Base-by-base conservation (phyloP, 1,284 basidiomycete genomes). In the Ceratobasidium sp. region DNA sequence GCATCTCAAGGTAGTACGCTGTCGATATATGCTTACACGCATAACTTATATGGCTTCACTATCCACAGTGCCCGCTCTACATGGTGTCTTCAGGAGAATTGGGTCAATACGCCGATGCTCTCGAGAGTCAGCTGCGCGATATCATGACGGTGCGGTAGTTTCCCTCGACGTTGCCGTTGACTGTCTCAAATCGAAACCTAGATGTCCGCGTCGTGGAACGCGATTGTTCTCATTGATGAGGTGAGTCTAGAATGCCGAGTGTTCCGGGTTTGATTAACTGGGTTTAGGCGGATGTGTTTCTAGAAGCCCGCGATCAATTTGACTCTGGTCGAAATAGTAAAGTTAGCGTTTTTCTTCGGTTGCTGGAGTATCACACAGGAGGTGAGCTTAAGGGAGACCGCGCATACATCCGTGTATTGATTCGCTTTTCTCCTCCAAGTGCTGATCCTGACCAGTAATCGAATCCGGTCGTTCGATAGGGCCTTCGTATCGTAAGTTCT, bases 151-250 rank as follows among this genome's bases (percentile, higher is more conserved):
- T 70, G 26, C 46, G 46, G 1, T 2, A 20, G 33, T 20, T 40
- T 68, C n/a, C 7, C 13, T 26, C 44, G 28, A 9, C 6, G n/a
- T 44, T 48, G 20, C 3, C 12, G 13, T 56, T 17, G 20, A 6
- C n/a, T 3, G 5, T n/a, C 23, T 17, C 17, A 9, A 52, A 56
- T 10, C 13, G 0, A 23, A 57, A 20, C 26, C 42, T 46, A 70
- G 68, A 70, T 70, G 52, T 42, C 68, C 17, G 52, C 68, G 12
- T 59, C 56, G 2, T 70, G 68, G 68, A 70, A 70, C 10, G 68
- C 68, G 12, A 57, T 70, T 13, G 68, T 70, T 6, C 56, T 70
- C 7, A 70, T 70, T 26, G 68, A 70, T 23, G 68, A 70, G 68
- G 68, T 59, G 12, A 59, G 68, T 56, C n/a, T 1, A 15, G 1